Conservation (phyloP, 805 yeast genomes). For the Ogataea glucozyma region DNA sequence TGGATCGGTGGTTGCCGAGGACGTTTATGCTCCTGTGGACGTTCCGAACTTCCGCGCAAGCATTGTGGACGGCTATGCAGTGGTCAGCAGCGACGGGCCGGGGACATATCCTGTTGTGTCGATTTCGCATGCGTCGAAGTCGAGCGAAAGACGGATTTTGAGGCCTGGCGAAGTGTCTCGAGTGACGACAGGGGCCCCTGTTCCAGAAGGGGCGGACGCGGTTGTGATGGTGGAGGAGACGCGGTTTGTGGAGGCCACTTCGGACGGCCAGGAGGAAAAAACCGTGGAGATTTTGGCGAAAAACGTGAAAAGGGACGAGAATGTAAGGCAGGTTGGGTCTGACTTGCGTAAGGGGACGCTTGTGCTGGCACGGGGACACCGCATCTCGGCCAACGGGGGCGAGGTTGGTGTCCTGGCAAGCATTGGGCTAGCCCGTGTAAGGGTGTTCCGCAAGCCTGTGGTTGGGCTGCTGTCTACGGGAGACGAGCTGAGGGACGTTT, state of each 20-base stretch:
- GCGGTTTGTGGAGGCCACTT: conserved; percentile 34
- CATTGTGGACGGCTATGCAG: conserved; percentile 59
- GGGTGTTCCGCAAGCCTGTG: conserved; percentile 43
- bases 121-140: conserved; percentile 44
- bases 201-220: conserved; percentile 54
- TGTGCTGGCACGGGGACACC: conserved; percentile 39
- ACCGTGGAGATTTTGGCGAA: conserved; percentile 41
- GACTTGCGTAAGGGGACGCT: conserved; percentile 43
- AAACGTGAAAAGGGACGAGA: conserved; percentile 43
- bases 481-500: conserved; percentile 48
- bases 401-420: conserved; percentile 51
- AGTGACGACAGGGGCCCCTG: conserved; percentile 58
- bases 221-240: conserved; percentile 59
- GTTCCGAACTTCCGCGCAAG: conserved; percentile 56
- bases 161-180: conserved; percentile 42
- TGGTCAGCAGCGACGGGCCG: conserved; percentile 45
- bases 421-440: conserved; percentile 42
- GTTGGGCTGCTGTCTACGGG: conserved; percentile 55
- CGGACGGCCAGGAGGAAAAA: conserved; percentile 44
- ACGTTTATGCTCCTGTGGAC: conserved; percentile 38
- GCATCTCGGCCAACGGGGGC: conserved; percentile 45
- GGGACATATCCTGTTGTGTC: conserved; percentile 43
- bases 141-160: conserved; percentile 18
- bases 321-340: conserved; percentile 49
- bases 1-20: conserved; percentile 46